Percentiles rank a stretch among this genome's conserved stretches.
Conservation (phyloP, 768 basidiomycete genomes). For the Thelephora ganbajun region DNA sequence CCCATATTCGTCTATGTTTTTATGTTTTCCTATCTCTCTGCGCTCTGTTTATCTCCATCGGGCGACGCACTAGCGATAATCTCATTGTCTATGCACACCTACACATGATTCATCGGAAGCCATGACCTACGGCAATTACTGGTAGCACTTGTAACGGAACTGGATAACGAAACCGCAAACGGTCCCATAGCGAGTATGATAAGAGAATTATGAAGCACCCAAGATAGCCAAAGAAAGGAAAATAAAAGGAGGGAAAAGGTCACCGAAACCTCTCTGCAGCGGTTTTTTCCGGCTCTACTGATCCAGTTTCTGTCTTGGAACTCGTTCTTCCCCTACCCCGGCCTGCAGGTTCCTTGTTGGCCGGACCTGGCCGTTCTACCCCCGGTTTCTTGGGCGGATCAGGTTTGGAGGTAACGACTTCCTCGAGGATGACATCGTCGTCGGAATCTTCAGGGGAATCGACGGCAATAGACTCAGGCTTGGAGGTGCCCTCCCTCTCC, state of each 20-base stretch:
- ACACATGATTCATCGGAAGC: too few relatives aligned
- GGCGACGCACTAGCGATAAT: neutral
- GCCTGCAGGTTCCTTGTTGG: neutral
- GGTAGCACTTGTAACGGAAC: too few relatives aligned
- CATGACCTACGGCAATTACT: too few relatives aligned
- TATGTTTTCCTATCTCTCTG: neutral
- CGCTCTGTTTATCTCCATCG: neutral
- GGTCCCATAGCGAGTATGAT: too few relatives aligned
- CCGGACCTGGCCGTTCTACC: too few relatives aligned
- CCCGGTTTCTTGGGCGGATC: neutral
- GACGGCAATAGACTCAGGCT: constrained; percentile 12
- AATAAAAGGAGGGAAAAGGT: too few relatives aligned
- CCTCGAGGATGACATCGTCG: constrained; percentile 26
- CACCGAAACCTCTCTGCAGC: too few relatives aligned
- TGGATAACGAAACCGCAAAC: too few relatives aligned
- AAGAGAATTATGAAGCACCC: too few relatives aligned
- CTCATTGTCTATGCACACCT: too few relatives aligned
- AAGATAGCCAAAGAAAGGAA: too few relatives aligned
- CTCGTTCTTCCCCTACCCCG: neutral
- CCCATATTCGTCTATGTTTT: neutral
- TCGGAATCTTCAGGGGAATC: constrained; percentile 19
- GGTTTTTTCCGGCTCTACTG: too few relatives aligned
- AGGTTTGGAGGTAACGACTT: constrained; percentile 4
- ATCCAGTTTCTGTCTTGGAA: neutral
- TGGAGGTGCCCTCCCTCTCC: constrained; percentile 11